Evolutionary conservation across 2,329 filamentous ascomycete species (phyloP).

Genomic region (Amauroascus verrucosus): DNA sequence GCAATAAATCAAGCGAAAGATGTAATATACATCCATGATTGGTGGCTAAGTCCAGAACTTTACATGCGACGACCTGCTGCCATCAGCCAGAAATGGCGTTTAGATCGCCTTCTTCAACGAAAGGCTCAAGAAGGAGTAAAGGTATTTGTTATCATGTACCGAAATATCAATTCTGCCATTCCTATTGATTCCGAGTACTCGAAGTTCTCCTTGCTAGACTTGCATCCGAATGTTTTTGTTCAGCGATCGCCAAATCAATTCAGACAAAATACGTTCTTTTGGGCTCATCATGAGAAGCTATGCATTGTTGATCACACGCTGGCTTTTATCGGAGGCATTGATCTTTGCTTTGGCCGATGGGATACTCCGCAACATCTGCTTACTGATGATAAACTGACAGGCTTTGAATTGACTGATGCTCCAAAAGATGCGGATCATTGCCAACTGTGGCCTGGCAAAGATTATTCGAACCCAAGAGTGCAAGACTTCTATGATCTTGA

Average conservation of each 20-base stretch:
- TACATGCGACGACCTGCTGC: slow-evolving; percentile 74
- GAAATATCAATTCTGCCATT: slow-evolving; percentile 91
- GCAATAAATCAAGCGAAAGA: slow-evolving; percentile 86
- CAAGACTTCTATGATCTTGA: slow-evolving; percentile 89
- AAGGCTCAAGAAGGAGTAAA: slow-evolving; percentile 88
- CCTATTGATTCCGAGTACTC: slow-evolving; percentile 98
- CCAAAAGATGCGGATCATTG: slow-evolving; percentile 81
- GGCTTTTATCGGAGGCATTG: slow-evolving; percentile 91
- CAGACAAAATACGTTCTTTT: slow-evolving; percentile 98
- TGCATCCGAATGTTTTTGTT: slow-evolving; percentile 95
- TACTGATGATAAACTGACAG: slow-evolving; percentile 76
- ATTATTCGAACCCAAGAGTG: slow-evolving; percentile 95
- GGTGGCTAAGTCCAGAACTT: slow-evolving; percentile 87
- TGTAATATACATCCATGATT: slow-evolving; percentile 90
- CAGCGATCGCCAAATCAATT: slow-evolving; percentile 95
- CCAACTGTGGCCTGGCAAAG: slow-evolving; percentile 89
- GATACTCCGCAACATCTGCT: slow-evolving; percentile 76
- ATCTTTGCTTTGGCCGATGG: slow-evolving; percentile 94
- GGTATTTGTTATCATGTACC: slow-evolving; percentile 80
- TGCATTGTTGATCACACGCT: slow-evolving; percentile 85
- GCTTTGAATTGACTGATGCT: slow-evolving; percentile 52
- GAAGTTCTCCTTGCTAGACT: slow-evolving; percentile 87
- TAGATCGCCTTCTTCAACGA: slow-evolving; percentile 79
- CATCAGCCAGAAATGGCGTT: slow-evolving; percentile 70
- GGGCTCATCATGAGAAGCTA: slow-evolving; percentile 96